Conservation (phyloP, 2,329 filamentous ascomycete species). For the Fusarium robinianum region DNA sequence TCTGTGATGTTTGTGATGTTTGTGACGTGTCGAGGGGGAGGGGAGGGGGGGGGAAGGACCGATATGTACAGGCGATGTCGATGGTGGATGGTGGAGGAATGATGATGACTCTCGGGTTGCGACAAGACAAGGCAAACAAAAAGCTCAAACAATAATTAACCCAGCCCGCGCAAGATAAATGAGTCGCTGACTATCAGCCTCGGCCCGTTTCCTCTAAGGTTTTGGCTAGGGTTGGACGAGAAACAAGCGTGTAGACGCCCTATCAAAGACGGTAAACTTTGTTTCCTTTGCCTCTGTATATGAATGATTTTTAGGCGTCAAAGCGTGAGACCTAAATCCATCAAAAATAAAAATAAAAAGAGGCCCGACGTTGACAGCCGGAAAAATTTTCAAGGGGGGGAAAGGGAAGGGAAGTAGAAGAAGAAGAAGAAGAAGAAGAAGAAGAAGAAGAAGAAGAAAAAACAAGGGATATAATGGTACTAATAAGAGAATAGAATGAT, state of each 20-base stretch:
- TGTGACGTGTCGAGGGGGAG: too few species aligned
- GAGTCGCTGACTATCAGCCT: slow-evolving; percentile 24
- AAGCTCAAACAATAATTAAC: slow-evolving; percentile 12
- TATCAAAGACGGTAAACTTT: slow-evolving; percentile 26
- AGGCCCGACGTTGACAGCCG: slow-evolving; percentile 1
- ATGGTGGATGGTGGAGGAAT: slow-evolving; percentile 6
- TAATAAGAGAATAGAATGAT: too few species aligned
- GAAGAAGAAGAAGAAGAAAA: slow-evolving; percentile 10
- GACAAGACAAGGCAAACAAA: slow-evolving; percentile 10
- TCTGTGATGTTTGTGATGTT: too few species aligned
- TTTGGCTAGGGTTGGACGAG: slow-evolving; percentile 26
- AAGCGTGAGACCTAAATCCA: too few species aligned
- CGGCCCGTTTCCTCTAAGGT: slow-evolving; percentile 21
- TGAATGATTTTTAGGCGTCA: neutral
- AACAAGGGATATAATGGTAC: too few species aligned
- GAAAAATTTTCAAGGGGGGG: slow-evolving; percentile 2
- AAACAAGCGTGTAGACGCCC: slow-evolving; percentile 19
- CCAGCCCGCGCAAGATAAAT: slow-evolving; percentile 17
- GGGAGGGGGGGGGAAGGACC: neutral
- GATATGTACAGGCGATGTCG: slow-evolving; percentile 7
- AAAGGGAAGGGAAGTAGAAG: slow-evolving; percentile 2
- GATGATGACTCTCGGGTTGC: slow-evolving; percentile 10
- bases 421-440: slow-evolving; percentile 5
- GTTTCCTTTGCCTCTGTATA: slow-evolving; percentile 11
- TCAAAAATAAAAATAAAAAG: slow-evolving; percentile 1